Evolutionary conservation across 768 basidiomycete genomes (phyloP), one percentile per base, ranked within the genome.

Genomic region (Tulasnella sp.): DNA sequence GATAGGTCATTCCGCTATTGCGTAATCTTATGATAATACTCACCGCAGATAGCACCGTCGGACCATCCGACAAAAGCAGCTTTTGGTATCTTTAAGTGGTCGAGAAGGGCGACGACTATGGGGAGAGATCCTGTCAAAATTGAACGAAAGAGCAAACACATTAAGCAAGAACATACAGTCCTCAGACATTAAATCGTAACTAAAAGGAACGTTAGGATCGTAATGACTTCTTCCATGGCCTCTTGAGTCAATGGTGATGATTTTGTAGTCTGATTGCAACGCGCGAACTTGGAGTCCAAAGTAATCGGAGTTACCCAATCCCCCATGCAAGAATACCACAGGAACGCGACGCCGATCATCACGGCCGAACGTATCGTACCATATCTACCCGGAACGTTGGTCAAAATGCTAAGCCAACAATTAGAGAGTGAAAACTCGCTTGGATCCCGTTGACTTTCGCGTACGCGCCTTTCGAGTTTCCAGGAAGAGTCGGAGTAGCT

Each of bases 291-390:
- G 45, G 20, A 33, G 31, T 3, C 28, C 45, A 15, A 47, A 47
- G 33, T 47, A 47, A 34, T 47, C 45, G 19, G 45, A 47, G 33
- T 47, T 47, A 7, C 28, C 45, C 31, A 47, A 24, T 5, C 45
- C 45, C 15, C 45, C 45, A 34, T 47, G 45, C 24, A 47, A 31
- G 45, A 47, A 47, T 24, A 47, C 9, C n/a, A n/a, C n/a, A n/a
- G n/a, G n/a, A n/a, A n/a, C n/a, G n/a, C n/a, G n/a, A n/a, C n/a
- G n/a, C n/a, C n/a, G n/a, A n/a, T n/a, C n/a, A n/a, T n/a, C n/a
- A n/a, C n/a, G n/a, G n/a, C n/a, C n/a, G n/a, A n/a, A n/a, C n/a
- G n/a, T n/a, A n/a, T n/a, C n/a, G n/a, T n/a, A n/a, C n/a, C n/a
- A n/a, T n/a, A n/a, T n/a, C n/a, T n/a, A n/a, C n/a, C n/a, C n/a